phyloP scores from a whole-genome alignment of 192 early-diverging fungal species.

The Rhizoclosmatium globosum region DNA sequence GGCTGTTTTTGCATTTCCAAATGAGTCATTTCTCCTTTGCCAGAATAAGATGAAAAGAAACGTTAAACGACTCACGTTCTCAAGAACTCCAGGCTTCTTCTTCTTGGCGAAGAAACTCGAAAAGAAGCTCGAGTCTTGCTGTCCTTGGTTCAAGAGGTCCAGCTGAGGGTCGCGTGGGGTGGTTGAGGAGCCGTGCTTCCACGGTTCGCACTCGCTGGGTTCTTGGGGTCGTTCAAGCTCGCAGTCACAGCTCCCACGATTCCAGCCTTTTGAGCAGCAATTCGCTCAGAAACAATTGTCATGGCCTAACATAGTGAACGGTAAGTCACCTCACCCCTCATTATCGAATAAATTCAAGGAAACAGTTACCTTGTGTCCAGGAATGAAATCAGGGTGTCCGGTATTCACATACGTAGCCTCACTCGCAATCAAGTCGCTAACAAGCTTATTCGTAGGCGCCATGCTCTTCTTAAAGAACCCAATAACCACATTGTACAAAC shows the following conservation, averaged over 20 bases:
- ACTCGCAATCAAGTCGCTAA: slow-evolving; percentile 88
- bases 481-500: slow-evolving; percentile 93
- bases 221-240: slow-evolving; percentile 41
- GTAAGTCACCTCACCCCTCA: neutral
- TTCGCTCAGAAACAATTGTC: slow-evolving; percentile 87
- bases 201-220: slow-evolving; percentile 35
- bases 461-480: slow-evolving; percentile 92
- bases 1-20: slow-evolving; percentile 62
- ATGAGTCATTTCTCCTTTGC: neutral
- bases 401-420: slow-evolving; percentile 99
- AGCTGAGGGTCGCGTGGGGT: slow-evolving; percentile 56
- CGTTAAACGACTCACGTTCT: slow-evolving; percentile 50
- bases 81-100: slow-evolving; percentile 75
- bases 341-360: neutral
- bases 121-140: slow-evolving; percentile 82
- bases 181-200: slow-evolving; percentile 33
- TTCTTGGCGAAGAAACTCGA: slow-evolving; percentile 93
- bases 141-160: slow-evolving; percentile 67
- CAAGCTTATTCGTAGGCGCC: slow-evolving; percentile 93
- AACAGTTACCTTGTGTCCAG: slow-evolving; percentile 81
- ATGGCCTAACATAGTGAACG: slow-evolving; percentile 62
- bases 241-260: slow-evolving; percentile 18
- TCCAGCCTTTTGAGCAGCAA: slow-evolving; percentile 70
- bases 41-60: neutral
- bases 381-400: slow-evolving; percentile 97